Percentiles rank a stretch among this genome's conserved stretches.
Conservation (phyloP, 139 green algal genomes). For the Chlorella sorokiniana region DNA sequence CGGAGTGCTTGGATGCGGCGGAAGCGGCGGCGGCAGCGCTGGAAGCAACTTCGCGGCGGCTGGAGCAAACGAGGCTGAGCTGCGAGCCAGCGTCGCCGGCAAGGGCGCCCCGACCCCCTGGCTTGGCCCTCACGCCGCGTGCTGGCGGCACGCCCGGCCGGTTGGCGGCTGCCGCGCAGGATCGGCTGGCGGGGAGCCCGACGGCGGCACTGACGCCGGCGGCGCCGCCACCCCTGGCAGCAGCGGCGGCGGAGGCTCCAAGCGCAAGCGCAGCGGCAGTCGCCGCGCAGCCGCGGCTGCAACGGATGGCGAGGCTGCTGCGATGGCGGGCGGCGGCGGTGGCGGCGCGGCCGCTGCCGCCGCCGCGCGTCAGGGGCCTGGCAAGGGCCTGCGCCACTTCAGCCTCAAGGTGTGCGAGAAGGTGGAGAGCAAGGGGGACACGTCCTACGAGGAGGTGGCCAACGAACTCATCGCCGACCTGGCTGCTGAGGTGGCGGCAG, state of each 20-base stretch:
- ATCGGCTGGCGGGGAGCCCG: background rate
- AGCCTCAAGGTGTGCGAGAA: constrained; percentile 85
- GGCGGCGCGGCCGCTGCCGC: constrained; percentile 9
- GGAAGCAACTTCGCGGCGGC: background rate
- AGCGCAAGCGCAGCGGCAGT: background rate
- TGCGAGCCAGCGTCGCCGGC: background rate
- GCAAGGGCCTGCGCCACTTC: constrained; percentile 87
- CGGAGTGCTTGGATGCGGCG: background rate
- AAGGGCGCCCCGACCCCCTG: too few species aligned
- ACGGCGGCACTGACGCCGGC: background rate
- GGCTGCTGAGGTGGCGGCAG: constrained; percentile 22
- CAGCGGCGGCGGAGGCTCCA: too few species aligned
- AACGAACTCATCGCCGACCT: constrained; percentile 90
- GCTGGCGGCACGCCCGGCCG: background rate
- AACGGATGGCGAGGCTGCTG: background rate
- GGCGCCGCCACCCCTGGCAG: background rate
- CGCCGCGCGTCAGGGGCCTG: background rate
- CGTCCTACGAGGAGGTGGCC: constrained; percentile 96
- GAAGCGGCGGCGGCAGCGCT: background rate
- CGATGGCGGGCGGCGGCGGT: background rate
- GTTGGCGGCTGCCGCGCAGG: background rate
- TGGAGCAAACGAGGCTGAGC: background rate
- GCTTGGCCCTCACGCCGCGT: too few species aligned
- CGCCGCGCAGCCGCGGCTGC: background rate
- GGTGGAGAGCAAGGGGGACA: constrained; percentile 83